Conservation (phyloP, 352 stramenopile genomes). For the Thraustochytrium sp. region DNA sequence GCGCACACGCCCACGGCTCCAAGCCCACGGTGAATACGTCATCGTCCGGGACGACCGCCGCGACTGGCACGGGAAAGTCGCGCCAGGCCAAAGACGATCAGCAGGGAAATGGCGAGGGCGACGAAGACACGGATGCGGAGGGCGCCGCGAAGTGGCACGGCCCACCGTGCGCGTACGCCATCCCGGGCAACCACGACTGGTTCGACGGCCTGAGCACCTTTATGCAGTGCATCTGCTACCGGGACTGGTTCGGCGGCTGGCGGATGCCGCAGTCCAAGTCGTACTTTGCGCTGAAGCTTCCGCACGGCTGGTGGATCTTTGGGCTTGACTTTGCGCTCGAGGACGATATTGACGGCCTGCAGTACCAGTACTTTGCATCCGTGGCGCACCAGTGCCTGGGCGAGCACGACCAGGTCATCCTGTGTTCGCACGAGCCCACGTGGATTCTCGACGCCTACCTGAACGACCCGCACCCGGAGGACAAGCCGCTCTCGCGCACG, state of each 20-base stretch:
- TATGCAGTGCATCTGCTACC: slow-evolving; percentile 76
- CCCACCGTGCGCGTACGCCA: slow-evolving; percentile 43
- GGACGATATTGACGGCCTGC: slow-evolving; percentile 83
- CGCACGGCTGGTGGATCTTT: slow-evolving; percentile 83
- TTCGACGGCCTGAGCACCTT: slow-evolving; percentile 86
- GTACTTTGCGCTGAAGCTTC: slow-evolving; percentile 81
- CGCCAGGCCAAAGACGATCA: neutral
- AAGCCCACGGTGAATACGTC: too few relatives aligned
- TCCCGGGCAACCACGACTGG: slow-evolving; percentile 85
- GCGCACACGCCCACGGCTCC: too few relatives aligned
- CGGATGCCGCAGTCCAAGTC: slow-evolving; percentile 79
- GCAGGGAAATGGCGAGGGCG: neutral
- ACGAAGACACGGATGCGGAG: neutral
- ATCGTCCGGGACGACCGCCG: too few relatives aligned
- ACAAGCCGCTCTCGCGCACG: slow-evolving; percentile 45
- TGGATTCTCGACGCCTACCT: slow-evolving; percentile 83
- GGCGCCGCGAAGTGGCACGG: neutral
- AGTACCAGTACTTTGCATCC: slow-evolving; percentile 82
- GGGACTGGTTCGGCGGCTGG: slow-evolving; percentile 84
- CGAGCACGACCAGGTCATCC: slow-evolving; percentile 72
- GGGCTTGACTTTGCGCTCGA: slow-evolving; percentile 79
- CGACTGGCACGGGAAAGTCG: too few relatives aligned
- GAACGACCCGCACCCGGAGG: slow-evolving; percentile 58
- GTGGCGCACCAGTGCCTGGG: slow-evolving; percentile 68
- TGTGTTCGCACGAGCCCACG: slow-evolving; percentile 80